Evolutionary conservation across 805 yeast species (phyloP), one percentile per base, ranked within the genome.

Genomic region (Myxozyma mucilagina): DNA sequence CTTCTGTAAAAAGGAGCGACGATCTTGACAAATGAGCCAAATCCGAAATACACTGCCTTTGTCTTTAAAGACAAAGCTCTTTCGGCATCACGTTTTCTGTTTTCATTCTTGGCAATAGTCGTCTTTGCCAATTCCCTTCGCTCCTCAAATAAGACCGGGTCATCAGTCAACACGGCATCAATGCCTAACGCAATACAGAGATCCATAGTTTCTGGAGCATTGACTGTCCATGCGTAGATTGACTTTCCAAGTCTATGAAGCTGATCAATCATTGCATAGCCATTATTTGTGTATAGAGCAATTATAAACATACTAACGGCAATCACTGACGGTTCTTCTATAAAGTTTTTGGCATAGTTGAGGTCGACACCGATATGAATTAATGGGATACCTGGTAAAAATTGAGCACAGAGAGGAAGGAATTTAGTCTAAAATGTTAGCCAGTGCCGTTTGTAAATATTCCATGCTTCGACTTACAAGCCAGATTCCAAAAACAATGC

Each of bases 401-500:
- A 75, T 2, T 77, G 70, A 36, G 72, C 72, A 34, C 63, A 62
- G 10, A 34, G 18, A 5, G 61, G 56, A 2, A 55, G 53, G 41
- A 59, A 62, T 42, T 53, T 59, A 32, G 43, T 38, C 62, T 57
- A 47, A 14, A 4, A 18, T 10, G 35, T 32, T n/a, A 11, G 47
- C 20, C 16, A 35, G 52, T 9, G 20, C 14, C n/a, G 39, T 43
- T 6, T n/a, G 42, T 51, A 13, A 20, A 50, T 11, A 9, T 38
- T 41, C 4, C 29, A 41, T 4, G 29, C 14, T 10, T 10, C 14
- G 31, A 77, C 78, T 80, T 35, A 78, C 62, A 38, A 75, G 69
- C 87, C 87, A 84, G 5, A 84, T 69, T 0, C 87, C 87, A 66
- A 83, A 77, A 3, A 81, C 78, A 32, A 82, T 71, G 20, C 76